Evolutionary conservation across 352 stramenopile species (phyloP).

Genomic region (Discostella stelligera): DNA sequence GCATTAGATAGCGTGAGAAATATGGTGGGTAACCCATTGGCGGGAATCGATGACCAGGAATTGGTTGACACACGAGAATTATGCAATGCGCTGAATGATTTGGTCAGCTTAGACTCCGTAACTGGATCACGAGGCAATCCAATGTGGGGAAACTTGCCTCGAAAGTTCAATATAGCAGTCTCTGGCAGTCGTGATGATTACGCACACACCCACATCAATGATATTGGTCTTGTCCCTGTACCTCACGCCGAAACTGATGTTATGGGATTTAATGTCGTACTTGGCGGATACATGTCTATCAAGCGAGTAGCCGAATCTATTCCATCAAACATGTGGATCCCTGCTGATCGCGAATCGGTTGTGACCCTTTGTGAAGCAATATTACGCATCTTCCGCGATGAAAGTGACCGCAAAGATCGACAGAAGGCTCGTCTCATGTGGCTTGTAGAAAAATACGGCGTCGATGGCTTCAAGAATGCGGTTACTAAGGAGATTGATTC

Average conservation of each 20-base stretch:
- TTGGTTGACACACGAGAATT: slow-evolving; percentile 83
- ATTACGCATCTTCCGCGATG: slow-evolving; percentile 83
- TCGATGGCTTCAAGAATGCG: slow-evolving; percentile 74
- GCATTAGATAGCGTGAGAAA: slow-evolving; percentile 85
- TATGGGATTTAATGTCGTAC: slow-evolving; percentile 86
- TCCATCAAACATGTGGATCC: slow-evolving; percentile 82
- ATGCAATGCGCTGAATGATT: slow-evolving; percentile 81
- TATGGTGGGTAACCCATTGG: slow-evolving; percentile 84
- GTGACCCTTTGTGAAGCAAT: slow-evolving; percentile 80
- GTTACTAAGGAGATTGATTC: slow-evolving; percentile 76
- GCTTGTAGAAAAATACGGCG: slow-evolving; percentile 84
- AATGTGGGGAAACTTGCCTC: slow-evolving; percentile 80
- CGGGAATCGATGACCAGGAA: slow-evolving; percentile 84
- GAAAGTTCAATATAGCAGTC: slow-evolving; percentile 87
- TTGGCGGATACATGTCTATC: slow-evolving; percentile 86
- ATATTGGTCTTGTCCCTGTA: slow-evolving; percentile 80
- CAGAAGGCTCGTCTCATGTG: slow-evolving; percentile 84
- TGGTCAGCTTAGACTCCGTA: slow-evolving; percentile 77
- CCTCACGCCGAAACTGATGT: slow-evolving; percentile 73
- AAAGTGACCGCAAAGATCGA: slow-evolving; percentile 79
- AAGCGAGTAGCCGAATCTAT: slow-evolving; percentile 82
- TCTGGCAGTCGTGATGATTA: slow-evolving; percentile 83
- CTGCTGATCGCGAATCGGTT: slow-evolving; percentile 68
- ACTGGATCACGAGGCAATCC: slow-evolving; percentile 80
- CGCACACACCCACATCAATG: slow-evolving; percentile 86